phyloP scores from a whole-genome alignment of 1,139 yeast species.

The Candida smagusa region DNA sequence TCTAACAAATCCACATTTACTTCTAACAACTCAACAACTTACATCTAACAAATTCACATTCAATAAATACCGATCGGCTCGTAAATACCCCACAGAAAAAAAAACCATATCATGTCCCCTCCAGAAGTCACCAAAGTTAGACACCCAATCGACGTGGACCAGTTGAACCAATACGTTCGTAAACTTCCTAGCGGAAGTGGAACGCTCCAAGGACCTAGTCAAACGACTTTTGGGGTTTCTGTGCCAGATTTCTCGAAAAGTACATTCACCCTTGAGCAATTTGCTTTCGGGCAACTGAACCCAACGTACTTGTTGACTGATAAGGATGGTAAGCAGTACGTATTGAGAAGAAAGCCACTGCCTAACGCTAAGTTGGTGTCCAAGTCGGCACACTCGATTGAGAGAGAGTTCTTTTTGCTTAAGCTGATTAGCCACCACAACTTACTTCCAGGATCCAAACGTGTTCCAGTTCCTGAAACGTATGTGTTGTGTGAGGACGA shows the following conservation, averaged over 20 bases:
- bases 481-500: slow-evolving; percentile 53
- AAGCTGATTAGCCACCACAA: slow-evolving; percentile 42
- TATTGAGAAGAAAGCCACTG: slow-evolving; percentile 61
- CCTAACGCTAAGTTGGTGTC: slow-evolving; percentile 52
- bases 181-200: slow-evolving; percentile 1
- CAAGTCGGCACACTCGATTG: slow-evolving; percentile 64
- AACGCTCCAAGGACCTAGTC: slow-evolving; percentile 1
- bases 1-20: no score
- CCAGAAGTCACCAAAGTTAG: slow-evolving; percentile 19
- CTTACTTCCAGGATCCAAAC: slow-evolving; percentile 13
- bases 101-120: slow-evolving; percentile 11
- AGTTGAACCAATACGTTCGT: slow-evolving; percentile 11
- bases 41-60: no score
- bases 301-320: slow-evolving; percentile 59
- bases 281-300: slow-evolving; percentile 65
- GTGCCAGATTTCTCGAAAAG: slow-evolving; percentile 10
- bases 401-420: slow-evolving; percentile 57
- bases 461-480: slow-evolving; percentile 51
- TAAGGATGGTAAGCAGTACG: slow-evolving; percentile 39
- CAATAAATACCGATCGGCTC: no score
- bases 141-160: slow-evolving; percentile 17
- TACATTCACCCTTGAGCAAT: slow-evolving; percentile 38
- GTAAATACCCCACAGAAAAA: slow-evolving; percentile 4
- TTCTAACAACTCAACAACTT: no score
- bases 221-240: slow-evolving; percentile 12